Evolutionary conservation across 83 land plant genomes (phyloP).

Genomic region (Picea engelmannii): DNA sequence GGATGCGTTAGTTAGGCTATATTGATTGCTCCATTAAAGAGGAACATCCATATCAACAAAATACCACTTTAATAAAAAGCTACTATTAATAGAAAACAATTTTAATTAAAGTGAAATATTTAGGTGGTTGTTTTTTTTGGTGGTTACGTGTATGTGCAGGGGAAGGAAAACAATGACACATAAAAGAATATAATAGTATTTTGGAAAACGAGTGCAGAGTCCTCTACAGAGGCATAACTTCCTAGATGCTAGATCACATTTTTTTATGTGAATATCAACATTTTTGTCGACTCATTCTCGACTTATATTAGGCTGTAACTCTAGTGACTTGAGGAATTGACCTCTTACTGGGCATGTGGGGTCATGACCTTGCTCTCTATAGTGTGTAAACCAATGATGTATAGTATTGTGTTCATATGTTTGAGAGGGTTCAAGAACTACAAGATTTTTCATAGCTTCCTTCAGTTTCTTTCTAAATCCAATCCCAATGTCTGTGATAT

Average conservation of each 20-base stretch:
- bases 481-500: conserved; percentile 63
- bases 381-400: conserved; percentile 64
- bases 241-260: conserved; percentile 29
- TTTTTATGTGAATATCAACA: conserved; percentile 44
- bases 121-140: no score
- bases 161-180: no score
- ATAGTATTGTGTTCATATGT: conserved; percentile 72
- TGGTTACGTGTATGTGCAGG: no score
- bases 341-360: conserved; percentile 71
- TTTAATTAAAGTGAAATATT: no score
- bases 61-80: no score
- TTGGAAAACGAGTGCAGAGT: no score
- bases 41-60: no score
- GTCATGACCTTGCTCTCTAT: conserved; percentile 52
- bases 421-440: conserved; percentile 60
- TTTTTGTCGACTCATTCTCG: conserved; percentile 70
- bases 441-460: conserved; percentile 76
- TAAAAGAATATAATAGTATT: no score
- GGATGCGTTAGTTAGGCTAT: no score
- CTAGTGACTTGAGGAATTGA: conserved; percentile 34
- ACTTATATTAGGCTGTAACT: conserved; percentile 61
- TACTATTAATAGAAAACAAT: no score
- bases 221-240: conserved; percentile 24
- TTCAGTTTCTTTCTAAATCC: conserved; percentile 47
- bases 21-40: no score